phyloP scores from a whole-genome alignment of 1,139 yeast species.

The Torulaspora pretoriensis region DNA sequence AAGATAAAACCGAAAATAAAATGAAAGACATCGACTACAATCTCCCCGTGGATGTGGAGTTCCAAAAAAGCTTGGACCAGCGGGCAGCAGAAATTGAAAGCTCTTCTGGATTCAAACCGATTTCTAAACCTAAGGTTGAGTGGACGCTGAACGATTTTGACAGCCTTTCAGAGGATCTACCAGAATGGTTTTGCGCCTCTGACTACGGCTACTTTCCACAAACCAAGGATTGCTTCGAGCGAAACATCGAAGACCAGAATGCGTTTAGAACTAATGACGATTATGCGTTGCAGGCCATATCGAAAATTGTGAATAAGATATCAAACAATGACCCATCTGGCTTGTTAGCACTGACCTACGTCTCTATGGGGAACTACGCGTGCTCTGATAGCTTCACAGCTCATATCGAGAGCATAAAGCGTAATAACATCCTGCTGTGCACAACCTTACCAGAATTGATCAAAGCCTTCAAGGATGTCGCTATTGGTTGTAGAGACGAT shows the following conservation, averaged over 20 bases:
- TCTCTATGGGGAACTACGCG: constrained; percentile 29
- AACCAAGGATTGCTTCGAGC: constrained; percentile 21
- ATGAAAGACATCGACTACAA: constrained; percentile 33
- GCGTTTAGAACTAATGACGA: constrained; percentile 21
- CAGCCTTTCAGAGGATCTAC: constrained; percentile 45
- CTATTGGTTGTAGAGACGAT: constrained; percentile 29
- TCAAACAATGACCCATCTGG: constrained; percentile 9
- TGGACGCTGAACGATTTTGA: constrained; percentile 46
- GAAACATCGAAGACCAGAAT: constrained; percentile 20
- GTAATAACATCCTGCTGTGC: constrained; percentile 23
- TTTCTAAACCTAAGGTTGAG: constrained; percentile 41
- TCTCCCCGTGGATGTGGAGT: constrained; percentile 38
- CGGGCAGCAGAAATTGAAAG: constrained; percentile 37
- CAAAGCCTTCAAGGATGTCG: constrained; percentile 23
- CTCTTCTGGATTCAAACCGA: constrained; percentile 26
- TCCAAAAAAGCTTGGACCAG: constrained; percentile 36
- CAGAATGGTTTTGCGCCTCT: constrained; percentile 59
- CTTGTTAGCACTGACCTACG: constrained; percentile 24
- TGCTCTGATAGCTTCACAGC: constrained; percentile 12
- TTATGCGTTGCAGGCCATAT: constrained; percentile 19
- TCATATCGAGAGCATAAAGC: constrained; percentile 23
- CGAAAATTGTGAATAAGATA: constrained; percentile 11
- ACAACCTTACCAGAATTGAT: constrained; percentile 17
- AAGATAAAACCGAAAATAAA: constrained; percentile 11
- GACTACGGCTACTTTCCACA: constrained; percentile 41